Conservation (phyloP, 2,329 filamentous ascomycete species). For the Trichoderma hamatum region DNA sequence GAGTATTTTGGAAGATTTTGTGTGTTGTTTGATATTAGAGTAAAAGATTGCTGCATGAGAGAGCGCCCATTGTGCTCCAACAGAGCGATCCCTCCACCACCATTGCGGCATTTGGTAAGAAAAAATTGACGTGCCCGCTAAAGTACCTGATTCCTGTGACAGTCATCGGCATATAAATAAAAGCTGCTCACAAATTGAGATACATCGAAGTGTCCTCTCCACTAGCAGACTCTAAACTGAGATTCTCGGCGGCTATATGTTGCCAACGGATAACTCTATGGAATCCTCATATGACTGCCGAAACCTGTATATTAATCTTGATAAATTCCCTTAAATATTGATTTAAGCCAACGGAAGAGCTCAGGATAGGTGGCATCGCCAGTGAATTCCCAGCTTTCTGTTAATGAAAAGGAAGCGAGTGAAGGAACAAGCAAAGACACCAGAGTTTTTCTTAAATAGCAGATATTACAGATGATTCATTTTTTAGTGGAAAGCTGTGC, state of each 20-base stretch:
- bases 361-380: slow-evolving; percentile 46
- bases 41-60: slow-evolving; percentile 44
- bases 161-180: slow-evolving; percentile 41
- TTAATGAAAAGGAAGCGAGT: slow-evolving; percentile 43
- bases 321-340: slow-evolving; percentile 48
- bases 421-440: neutral
- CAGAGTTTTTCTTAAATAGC: neutral
- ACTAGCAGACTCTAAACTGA: slow-evolving; percentile 34
- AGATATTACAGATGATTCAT: no score
- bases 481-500: slow-evolving; percentile 37
- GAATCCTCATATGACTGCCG: slow-evolving; percentile 40
- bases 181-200: slow-evolving; percentile 48
- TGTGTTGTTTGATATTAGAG: slow-evolving; percentile 39
- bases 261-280: slow-evolving; percentile 37
- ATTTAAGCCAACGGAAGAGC: slow-evolving; percentile 40
- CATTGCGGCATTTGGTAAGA: slow-evolving; percentile 45
- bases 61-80: slow-evolving; percentile 41
- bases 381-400: slow-evolving; percentile 46
- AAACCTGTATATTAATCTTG: slow-evolving; percentile 50
- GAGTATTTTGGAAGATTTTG: no score
- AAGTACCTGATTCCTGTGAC: slow-evolving; percentile 47
- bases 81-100: slow-evolving; percentile 47
- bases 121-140: slow-evolving; percentile 39
- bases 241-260: slow-evolving; percentile 42
- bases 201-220: slow-evolving; percentile 51